phyloP scores from a whole-genome alignment of 2,329 filamentous ascomycete genomes.

The Clonostachys rhizophaga region DNA sequence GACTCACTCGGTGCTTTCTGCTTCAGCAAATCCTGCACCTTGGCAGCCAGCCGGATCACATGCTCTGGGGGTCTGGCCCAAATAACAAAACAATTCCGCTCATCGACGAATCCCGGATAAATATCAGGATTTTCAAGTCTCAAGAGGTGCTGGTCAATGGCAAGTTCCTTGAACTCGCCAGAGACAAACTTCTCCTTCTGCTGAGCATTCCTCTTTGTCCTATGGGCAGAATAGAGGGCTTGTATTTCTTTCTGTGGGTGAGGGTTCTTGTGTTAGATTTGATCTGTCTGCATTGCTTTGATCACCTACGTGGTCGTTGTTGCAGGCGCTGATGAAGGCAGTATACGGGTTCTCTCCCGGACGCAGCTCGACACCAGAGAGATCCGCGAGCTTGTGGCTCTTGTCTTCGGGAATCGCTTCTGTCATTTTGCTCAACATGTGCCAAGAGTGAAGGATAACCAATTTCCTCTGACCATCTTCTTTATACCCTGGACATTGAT shows the following conservation, averaged over 20 bases:
- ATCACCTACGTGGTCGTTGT: slow-evolving; percentile 58
- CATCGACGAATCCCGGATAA: slow-evolving; percentile 68
- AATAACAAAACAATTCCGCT: slow-evolving; percentile 77
- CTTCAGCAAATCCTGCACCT: slow-evolving; percentile 63
- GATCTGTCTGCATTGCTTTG: neutral
- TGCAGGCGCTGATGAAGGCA: slow-evolving; percentile 63
- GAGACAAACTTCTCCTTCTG: slow-evolving; percentile 72
- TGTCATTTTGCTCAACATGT: too few species aligned
- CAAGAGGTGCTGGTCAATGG: slow-evolving; percentile 70
- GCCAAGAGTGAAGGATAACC: too few species aligned
- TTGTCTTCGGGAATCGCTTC: too few species aligned
- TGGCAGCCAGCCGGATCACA: slow-evolving; percentile 61
- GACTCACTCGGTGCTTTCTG: slow-evolving; percentile 64
- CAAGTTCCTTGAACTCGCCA: slow-evolving; percentile 62
- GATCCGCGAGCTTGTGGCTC: slow-evolving; percentile 42
- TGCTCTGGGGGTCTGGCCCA: slow-evolving; percentile 80
- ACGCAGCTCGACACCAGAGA: slow-evolving; percentile 43
- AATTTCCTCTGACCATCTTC: too few species aligned
- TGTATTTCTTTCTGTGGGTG: slow-evolving; percentile 60
- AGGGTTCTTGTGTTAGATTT: neutral
- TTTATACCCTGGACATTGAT: too few species aligned
- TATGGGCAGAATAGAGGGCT: slow-evolving; percentile 67
- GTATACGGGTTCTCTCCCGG: slow-evolving; percentile 71
- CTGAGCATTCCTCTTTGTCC: slow-evolving; percentile 68
- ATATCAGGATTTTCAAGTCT: slow-evolving; percentile 60